A percentile compares a stretch with the other conserved stretches of the same genome.
Conservation (phyloP, 805 yeast species). For the Yamadazyma phyllophila region DNA sequence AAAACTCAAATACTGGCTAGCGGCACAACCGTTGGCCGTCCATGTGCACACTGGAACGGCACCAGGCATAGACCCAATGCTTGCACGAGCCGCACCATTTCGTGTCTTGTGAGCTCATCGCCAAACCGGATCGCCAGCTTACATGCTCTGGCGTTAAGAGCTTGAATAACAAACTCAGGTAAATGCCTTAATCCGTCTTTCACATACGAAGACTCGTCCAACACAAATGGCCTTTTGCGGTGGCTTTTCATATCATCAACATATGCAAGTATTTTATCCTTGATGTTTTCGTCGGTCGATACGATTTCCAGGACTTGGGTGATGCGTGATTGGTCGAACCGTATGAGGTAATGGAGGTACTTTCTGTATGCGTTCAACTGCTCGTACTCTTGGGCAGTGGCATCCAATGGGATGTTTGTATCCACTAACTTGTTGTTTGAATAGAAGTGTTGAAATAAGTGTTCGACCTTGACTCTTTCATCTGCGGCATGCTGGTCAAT, state of each 20-base stretch:
- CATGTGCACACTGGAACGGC: slow-evolving; percentile 86
- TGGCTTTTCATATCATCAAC: background rate
- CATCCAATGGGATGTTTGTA: background rate
- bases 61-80: slow-evolving; percentile 46
- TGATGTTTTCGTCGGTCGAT: background rate
- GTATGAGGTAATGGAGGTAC: background rate
- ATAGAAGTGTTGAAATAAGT: slow-evolving; percentile 38
- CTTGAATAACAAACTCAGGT: slow-evolving; percentile 51
- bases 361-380: background rate
- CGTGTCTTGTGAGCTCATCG: slow-evolving; percentile 37
- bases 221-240: background rate
- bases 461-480: slow-evolving; percentile 67
- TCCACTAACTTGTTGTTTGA: background rate
- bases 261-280: background rate
- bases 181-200: slow-evolving; percentile 19
- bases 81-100: slow-evolving; percentile 46
- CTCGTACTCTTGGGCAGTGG: background rate
- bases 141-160: slow-evolving; percentile 63
- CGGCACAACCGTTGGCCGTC: slow-evolving; percentile 72
- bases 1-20: slow-evolving; percentile 1
- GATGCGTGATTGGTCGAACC: background rate
- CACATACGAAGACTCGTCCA: background rate
- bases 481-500: slow-evolving; percentile 87
- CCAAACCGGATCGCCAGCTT: slow-evolving; percentile 74
- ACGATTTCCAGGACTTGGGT: background rate